Conservation (phyloP, 768 basidiomycete genomes). For the Tubosaeta sp. region DNA sequence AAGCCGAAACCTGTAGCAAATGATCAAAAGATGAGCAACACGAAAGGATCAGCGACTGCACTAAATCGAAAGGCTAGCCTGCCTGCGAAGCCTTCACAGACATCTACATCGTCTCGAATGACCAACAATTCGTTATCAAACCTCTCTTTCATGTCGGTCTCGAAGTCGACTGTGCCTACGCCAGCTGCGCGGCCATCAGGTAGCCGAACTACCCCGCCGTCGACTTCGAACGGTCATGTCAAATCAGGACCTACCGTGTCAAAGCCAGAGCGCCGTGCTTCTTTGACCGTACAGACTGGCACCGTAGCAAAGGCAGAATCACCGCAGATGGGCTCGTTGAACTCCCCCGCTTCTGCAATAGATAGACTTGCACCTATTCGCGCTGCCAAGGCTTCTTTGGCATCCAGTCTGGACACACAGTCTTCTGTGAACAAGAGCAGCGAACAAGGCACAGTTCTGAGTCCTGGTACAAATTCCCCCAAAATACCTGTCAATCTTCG, state of each 20-base stretch:
- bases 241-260: not conserved
- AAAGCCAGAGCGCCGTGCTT: not conserved
- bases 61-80: not conserved
- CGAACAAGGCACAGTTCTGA: not conserved
- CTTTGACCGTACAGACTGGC: constrained; percentile 11
- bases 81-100: constrained; percentile 1
- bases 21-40: constrained; percentile 3
- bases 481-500: not conserved
- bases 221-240: not conserved
- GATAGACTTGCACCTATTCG: constrained; percentile 33
- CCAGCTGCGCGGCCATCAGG: not conserved
- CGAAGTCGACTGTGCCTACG: not conserved
- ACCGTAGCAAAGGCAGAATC: constrained; percentile 18
- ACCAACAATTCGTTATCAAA: constrained; percentile 22
- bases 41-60: constrained; percentile 1
- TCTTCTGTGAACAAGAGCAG: constrained; percentile 5
- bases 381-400: constrained; percentile 28
- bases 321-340: constrained; percentile 7
- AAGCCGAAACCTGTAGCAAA: constrained; percentile 3
- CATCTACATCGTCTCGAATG: constrained; percentile 7
- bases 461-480: not conserved
- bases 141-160: not conserved
- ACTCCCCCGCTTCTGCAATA: constrained; percentile 6
- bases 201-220: not conserved
- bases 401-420: constrained; percentile 3